Base-by-base conservation (phyloP, 768 basidiomycete genomes). In the Punctularia strigosozonata region DNA sequence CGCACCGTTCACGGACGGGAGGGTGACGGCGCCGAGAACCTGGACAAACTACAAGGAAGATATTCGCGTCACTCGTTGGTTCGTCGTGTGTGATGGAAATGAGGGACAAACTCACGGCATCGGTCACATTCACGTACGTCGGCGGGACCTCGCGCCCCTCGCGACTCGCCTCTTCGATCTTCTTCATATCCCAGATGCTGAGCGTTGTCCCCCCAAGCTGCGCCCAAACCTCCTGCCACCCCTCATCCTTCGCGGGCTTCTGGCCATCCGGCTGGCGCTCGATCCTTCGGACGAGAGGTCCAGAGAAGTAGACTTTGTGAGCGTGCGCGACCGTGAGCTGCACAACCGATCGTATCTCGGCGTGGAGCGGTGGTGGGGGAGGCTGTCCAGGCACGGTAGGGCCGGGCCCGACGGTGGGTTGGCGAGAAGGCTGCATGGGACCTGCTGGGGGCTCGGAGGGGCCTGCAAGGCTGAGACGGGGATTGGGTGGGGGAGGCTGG, bases 111-210 rank as follows among this genome's bases (percentile, higher is more conserved):
- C 86, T 59, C 54, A 88, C 85, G 32, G 85, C 83, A 60, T 92
- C 90, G 4, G 84, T 88, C 33, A 81, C 73, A 56, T 92, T 92
- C 50, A 89, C 68, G 58, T 91, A 92, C 1, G 75, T 66, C 5
- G 89, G 89, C 12, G 89, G 88, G 1, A 88, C 86, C 61, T 91
- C 82, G 45, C 60, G 75, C 13, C 85, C 85, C 49, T 77, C 66
- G 49, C 73, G 76, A 47, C 76, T 87, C 2, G 89, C 89, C 53
- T 81, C 83, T 46, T 89, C 79, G 40, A 92, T 78, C 49, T 81
- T 75, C 50, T 73, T 76, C 82, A 91, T 90, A 54, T 89, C 86
- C 89, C 89, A 92, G 31, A 90, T 68, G 49, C 85, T 88, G 48
- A 92, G 68, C 17, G 84, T 90, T 4, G 86, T 89, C 4, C 89